These are phyloP conservation scores for Polymyxa betae DNA, from an alignment of 208 protist genomes.

Conservation along the genomic window DNA sequence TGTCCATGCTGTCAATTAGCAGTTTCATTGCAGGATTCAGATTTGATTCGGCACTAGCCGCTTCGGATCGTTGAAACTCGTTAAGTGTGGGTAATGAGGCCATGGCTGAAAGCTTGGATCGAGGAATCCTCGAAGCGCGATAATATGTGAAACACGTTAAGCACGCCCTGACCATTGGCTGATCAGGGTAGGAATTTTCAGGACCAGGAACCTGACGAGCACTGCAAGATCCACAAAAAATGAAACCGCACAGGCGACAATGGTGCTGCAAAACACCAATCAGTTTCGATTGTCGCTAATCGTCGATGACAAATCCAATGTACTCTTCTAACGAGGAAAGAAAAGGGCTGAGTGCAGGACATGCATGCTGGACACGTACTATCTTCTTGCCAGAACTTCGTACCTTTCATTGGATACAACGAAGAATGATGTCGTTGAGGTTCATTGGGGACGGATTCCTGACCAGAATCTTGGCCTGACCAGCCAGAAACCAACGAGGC, in stretches of 20 bases:
- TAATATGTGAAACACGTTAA: not conserved
- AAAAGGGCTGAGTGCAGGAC: not conserved
- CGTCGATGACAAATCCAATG: not conserved
- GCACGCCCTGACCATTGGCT: not conserved
- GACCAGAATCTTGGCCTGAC: too few relatives aligned
- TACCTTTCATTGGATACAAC: too few relatives aligned
- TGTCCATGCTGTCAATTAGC: conserved; percentile 47
- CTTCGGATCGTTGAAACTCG: not conserved
- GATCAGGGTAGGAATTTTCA: not conserved
- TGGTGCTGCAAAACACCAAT: conserved; percentile 21
- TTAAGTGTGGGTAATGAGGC: not conserved
- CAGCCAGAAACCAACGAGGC: too few relatives aligned
- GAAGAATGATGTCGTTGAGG: too few relatives aligned
- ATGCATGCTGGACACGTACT: not conserved
- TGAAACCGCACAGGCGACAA: conserved; percentile 48
- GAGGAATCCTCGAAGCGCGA: not conserved
- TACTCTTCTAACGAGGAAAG: not conserved
- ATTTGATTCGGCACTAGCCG: not conserved
- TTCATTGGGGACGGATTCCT: too few relatives aligned
- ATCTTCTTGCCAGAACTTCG: not conserved
- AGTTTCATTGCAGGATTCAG: conserved; percentile 39
- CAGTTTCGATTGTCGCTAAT: not conserved
- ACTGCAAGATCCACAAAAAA: conserved; percentile 35
- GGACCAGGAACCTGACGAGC: not conserved
- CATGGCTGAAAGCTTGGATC: not conserved